Evolutionary conservation across 2,329 filamentous ascomycete genomes (phyloP).

Genomic region (Magnaporthales sp.): DNA sequence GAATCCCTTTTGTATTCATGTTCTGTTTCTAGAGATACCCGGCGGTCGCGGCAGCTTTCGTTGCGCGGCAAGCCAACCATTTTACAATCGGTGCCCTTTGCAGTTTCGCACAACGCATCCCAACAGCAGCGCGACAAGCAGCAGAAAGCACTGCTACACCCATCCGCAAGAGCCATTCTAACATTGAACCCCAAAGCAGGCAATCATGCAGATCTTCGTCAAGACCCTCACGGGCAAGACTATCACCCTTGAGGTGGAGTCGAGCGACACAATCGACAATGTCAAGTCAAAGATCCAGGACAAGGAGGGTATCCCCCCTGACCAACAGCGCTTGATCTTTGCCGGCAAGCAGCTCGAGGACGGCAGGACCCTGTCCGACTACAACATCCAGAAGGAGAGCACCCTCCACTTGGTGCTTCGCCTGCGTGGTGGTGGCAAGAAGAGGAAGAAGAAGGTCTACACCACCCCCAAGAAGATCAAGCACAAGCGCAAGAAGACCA

Average conservation of each 20-base stretch:
- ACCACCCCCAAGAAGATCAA: constrained; percentile 99
- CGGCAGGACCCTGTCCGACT: constrained; percentile 96
- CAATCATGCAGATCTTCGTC: constrained; percentile 71
- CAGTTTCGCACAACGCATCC: not conserved
- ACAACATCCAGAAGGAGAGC: constrained; percentile 99
- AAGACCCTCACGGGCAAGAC: constrained; percentile 97
- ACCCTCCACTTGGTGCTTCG: constrained; percentile 97
- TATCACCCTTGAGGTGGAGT: constrained; percentile 99
- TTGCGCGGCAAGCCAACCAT: not conserved
- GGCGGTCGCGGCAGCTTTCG: not conserved
- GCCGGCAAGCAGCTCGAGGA: constrained; percentile 99
- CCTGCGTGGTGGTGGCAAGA: constrained; percentile 98
- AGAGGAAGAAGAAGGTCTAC: constrained; percentile 99
- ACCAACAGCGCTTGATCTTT: constrained; percentile 99
- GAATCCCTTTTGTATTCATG: not conserved
- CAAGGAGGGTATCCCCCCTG: constrained; percentile 99
- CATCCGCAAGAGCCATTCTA: constrained; percentile 11
- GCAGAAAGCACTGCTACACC: not conserved
- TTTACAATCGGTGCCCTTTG: not conserved
- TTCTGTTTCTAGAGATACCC: constrained; percentile 6
- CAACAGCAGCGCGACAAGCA: not conserved
- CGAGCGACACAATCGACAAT: constrained; percentile 99
- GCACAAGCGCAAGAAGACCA: constrained; percentile 99
- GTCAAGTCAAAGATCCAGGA: constrained; percentile 98
- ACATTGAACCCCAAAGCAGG: constrained; percentile 31